phyloP scores from a whole-genome alignment of 805 yeast genomes.

The Kluyveromyces nonfermentans region DNA sequence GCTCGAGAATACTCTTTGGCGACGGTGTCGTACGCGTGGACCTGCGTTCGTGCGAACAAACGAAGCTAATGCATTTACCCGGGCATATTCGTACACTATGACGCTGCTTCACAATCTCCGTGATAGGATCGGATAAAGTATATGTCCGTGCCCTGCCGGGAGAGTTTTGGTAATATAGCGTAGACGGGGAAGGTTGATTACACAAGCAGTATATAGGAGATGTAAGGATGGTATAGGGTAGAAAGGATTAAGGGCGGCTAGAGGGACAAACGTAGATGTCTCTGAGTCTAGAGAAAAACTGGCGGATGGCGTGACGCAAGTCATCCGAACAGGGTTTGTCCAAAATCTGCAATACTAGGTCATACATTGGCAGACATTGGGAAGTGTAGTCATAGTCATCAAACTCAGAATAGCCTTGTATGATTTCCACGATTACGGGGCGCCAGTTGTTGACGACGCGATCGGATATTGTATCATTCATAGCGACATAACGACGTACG shows the following conservation, averaged over 20 bases:
- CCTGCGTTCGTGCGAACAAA: neutral
- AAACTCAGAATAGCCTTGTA: conserved; percentile 72
- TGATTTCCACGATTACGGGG: conserved; percentile 84
- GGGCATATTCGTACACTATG: neutral
- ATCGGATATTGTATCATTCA: conserved; percentile 68
- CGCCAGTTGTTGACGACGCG: conserved; percentile 79
- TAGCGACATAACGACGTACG: conserved; percentile 54
- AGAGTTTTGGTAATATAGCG: no score
- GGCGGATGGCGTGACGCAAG: conserved; percentile 49
- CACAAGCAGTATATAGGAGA: no score
- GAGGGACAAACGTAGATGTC: conserved; percentile 32
- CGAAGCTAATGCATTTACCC: neutral
- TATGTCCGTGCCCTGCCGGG: no score
- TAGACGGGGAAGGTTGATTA: no score
- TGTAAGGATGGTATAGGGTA: no score
- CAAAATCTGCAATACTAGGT: conserved; percentile 46
- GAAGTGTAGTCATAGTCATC: conserved; percentile 60
- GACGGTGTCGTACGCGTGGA: neutral
- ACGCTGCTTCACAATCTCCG: no score
- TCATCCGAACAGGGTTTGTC: conserved; percentile 55
- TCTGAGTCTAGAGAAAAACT: conserved; percentile 49
- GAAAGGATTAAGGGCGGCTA: neutral
- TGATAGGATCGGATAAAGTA: no score
- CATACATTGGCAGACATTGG: conserved; percentile 53
- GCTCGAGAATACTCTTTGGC: no score